These are phyloP conservation scores for Flaveria robusta DNA, from an alignment of 129 eudicot genomes.

Conservation along the genomic window DNA sequence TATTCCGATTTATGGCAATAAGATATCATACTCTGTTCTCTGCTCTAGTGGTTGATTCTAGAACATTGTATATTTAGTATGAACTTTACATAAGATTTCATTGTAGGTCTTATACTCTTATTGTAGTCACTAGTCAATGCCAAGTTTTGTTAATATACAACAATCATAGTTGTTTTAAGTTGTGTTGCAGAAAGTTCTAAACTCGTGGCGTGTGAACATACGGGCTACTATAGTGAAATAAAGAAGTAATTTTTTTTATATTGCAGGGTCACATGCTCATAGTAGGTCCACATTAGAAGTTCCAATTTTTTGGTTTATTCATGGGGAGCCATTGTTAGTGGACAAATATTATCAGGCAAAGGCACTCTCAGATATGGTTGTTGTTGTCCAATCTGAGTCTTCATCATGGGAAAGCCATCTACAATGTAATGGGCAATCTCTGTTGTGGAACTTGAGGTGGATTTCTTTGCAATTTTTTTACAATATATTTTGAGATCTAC, in stretches of 20 bases:
- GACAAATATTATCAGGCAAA: constrained; percentile 97
- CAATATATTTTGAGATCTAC: not conserved
- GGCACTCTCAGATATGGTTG: constrained; percentile 90
- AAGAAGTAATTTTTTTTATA: constrained; percentile 26
- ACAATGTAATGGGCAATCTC: constrained; percentile 85
- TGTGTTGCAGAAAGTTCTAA: constrained; percentile 1
- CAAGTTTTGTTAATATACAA: not conserved
- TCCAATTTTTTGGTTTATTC: constrained; percentile 94
- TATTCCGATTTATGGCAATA: not conserved
- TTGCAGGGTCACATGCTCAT: constrained; percentile 81
- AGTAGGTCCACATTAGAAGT: constrained; percentile 85
- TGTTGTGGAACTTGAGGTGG: constrained; percentile 88
- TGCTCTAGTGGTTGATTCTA: not conserved
- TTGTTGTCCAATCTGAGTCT: constrained; percentile 89
- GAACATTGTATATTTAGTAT: not conserved
- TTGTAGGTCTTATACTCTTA: not conserved
- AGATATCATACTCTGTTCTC: not conserved
- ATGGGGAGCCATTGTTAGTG: constrained; percentile 74
- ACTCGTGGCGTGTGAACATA: not conserved
- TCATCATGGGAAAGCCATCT: constrained; percentile 93
- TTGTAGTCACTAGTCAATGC: not conserved
- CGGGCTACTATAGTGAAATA: not conserved
- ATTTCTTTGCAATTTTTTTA: not conserved
- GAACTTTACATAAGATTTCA: not conserved
- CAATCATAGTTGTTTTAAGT: not conserved